Conservation (phyloP, 306 rosid species). For the Casuarina cunninghamiana region DNA sequence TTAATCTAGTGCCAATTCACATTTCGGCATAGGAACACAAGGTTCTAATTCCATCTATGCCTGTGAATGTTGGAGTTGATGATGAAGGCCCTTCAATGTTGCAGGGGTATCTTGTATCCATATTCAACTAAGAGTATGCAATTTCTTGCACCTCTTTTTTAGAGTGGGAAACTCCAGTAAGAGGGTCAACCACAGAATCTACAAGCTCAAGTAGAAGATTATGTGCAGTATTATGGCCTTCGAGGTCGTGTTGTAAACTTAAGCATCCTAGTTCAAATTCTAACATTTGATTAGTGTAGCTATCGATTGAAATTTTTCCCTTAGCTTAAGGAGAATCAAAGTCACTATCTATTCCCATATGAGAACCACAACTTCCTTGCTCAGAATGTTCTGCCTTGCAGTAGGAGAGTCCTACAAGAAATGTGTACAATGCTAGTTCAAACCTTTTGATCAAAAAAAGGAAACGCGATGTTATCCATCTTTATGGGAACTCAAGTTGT, state of each 20-base stretch:
- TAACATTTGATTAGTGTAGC: constrained; percentile 50
- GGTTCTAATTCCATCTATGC: constrained; percentile 47
- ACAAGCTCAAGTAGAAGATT: constrained; percentile 65
- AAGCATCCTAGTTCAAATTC: constrained; percentile 62
- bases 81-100: constrained; percentile 69
- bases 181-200: constrained; percentile 55
- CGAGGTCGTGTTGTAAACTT: constrained; percentile 50
- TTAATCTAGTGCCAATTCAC: constrained; percentile 56
- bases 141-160: constrained; percentile 55
- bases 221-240: constrained; percentile 47
- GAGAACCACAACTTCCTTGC: constrained; percentile 63
- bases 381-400: constrained; percentile 66
- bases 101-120: constrained; percentile 62
- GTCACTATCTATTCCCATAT: constrained; percentile 44
- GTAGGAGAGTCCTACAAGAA: constrained; percentile 66
- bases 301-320: constrained; percentile 50
- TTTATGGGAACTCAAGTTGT: constrained; percentile 24
- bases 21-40: constrained; percentile 58
- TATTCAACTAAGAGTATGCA: constrained; percentile 48
- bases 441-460: constrained; percentile 48
- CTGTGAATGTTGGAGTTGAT: constrained; percentile 46
- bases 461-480: constrained; percentile 25
- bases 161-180: constrained; percentile 48
- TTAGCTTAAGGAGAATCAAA: constrained; percentile 50
- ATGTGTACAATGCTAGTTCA: constrained; percentile 74